phyloP scores from a whole-genome alignment of 805 yeast genomes.

The Cyberlindnera xylosilytica region DNA sequence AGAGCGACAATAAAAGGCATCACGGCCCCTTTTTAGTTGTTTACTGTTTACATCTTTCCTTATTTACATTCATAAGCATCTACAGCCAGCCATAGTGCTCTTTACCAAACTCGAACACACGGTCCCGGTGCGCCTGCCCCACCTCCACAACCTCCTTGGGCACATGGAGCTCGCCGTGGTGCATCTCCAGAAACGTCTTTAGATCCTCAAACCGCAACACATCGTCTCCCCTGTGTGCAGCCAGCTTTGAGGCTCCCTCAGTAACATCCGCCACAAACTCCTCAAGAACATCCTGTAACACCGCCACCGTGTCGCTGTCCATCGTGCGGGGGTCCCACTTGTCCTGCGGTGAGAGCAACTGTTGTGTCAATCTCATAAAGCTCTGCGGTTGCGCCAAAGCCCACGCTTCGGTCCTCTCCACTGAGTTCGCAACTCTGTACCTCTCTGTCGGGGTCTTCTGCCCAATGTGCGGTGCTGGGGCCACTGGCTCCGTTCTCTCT shows the following conservation, averaged over 20 bases:
- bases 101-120: constrained; percentile 1
- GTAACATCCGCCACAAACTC: constrained; percentile 5
- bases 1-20: too few species aligned
- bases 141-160: background rate
- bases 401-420: background rate
- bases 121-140: background rate
- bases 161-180: background rate
- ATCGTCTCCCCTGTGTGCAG: constrained; percentile 3
- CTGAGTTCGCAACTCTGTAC: background rate
- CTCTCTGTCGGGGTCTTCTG: too few species aligned
- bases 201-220: background rate
- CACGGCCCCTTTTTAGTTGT: too few species aligned
- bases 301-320: constrained; percentile 4
- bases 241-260: constrained; percentile 2
- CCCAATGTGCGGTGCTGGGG: background rate
- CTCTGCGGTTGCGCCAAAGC: background rate
- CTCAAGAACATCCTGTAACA: constrained; percentile 5
- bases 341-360: background rate
- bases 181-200: constrained; percentile 1
- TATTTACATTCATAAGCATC: background rate
- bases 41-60: too few species aligned
- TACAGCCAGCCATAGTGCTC: constrained; percentile 1
- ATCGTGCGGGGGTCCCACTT: background rate
- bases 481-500: background rate
- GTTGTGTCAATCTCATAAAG: background rate